Evolutionary conservation across 768 basidiomycete species (phyloP).

Genomic region (Lyophyllum semitale): DNA sequence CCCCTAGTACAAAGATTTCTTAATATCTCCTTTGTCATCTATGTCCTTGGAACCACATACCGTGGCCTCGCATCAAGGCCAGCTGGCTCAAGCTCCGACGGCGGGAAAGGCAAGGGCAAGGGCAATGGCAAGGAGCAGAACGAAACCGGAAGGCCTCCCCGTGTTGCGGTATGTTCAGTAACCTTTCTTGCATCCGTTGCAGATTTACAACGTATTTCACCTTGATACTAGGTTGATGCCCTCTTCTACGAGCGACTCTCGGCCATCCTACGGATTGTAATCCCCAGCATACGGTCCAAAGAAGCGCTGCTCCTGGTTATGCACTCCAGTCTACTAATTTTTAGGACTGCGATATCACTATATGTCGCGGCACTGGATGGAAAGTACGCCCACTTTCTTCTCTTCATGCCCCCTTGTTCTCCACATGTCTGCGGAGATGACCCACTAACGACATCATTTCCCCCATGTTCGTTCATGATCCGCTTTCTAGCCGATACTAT

Average conservation of each 20-base stretch:
- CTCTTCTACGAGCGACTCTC: slow-evolving; percentile 84
- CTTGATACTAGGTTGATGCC: slow-evolving; percentile 79
- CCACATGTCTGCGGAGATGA: not conserved
- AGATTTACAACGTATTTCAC: not conserved
- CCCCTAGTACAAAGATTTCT: slow-evolving; percentile 73
- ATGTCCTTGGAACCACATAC: slow-evolving; percentile 69
- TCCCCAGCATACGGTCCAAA: slow-evolving; percentile 82
- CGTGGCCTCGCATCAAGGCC: slow-evolving; percentile 52
- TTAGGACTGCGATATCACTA: slow-evolving; percentile 87
- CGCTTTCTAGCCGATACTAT: too few species aligned
- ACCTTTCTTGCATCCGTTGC: not conserved
- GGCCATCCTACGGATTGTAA: slow-evolving; percentile 80
- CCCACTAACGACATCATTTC: not conserved
- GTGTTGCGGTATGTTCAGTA: slow-evolving; percentile 58
- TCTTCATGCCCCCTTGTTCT: not conserved
- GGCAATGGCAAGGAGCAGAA: slow-evolving; percentile 23
- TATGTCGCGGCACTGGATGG: slow-evolving; percentile 96
- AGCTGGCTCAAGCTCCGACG: slow-evolving; percentile 30
- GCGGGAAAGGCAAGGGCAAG: slow-evolving; percentile 40
- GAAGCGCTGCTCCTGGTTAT: slow-evolving; percentile 85
- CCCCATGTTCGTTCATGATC: too few species aligned
- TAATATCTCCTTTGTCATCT: slow-evolving; percentile 68
- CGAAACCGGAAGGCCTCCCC: slow-evolving; percentile 44
- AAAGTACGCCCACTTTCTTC: slow-evolving; percentile 50
- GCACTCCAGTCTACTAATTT: slow-evolving; percentile 88